phyloP scores from a whole-genome alignment of 257 asterid genomes.

The Nicotiana tabacum region DNA sequence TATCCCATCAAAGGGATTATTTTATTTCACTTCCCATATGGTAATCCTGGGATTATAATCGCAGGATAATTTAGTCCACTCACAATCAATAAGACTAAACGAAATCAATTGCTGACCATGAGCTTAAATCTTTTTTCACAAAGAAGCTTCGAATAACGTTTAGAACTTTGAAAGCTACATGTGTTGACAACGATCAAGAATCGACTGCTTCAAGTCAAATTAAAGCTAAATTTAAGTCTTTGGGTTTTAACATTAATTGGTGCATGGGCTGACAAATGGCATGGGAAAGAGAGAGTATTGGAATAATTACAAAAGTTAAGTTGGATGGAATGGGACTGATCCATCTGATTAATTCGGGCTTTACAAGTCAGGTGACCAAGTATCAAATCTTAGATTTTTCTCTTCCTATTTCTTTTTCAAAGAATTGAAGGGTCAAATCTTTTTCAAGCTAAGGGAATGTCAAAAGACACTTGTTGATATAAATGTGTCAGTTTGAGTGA shows the following conservation, averaged over 20 bases:
- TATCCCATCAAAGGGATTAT: no score
- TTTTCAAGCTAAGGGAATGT: not conserved
- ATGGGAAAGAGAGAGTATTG: not conserved
- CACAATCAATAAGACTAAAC: not conserved
- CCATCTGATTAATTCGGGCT: not conserved
- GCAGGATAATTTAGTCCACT: no score
- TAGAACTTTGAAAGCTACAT: not conserved
- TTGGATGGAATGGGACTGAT: not conserved
- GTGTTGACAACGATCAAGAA: not conserved
- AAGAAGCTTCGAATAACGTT: slow-evolving; percentile 28
- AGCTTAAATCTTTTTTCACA: not conserved
- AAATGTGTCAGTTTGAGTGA: slow-evolving; percentile 6
- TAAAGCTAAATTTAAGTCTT: not conserved
- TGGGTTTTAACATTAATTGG: not conserved
- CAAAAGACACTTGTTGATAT: not conserved
- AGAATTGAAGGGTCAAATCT: not conserved
- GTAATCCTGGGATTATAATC: no score
- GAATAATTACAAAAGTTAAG: not conserved
- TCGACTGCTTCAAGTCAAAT: slow-evolving; percentile 20
- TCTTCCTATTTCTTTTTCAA: not conserved
- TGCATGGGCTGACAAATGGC: slow-evolving; percentile 9
- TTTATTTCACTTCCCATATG: no score
- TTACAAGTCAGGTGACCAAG: not conserved
- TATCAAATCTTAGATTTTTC: not conserved
- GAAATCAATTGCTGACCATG: not conserved